Percentiles rank a stretch among this genome's conserved stretches.
Conservation (phyloP, 78 protist species). For the Pigoraptor vietnamica region DNA sequence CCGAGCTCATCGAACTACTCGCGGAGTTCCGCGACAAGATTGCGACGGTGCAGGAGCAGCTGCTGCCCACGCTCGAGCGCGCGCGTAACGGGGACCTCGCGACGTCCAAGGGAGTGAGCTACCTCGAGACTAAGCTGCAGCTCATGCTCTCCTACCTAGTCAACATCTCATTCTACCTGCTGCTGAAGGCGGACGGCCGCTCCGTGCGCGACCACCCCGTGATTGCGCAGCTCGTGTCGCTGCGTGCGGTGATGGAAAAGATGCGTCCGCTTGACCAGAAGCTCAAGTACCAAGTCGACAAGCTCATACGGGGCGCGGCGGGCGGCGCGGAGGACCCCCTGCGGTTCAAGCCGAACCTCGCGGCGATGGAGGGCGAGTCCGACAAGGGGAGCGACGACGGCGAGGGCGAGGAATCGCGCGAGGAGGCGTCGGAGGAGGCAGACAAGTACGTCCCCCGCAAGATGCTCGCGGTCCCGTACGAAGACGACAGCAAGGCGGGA, state of each 20-base stretch:
- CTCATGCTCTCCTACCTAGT: conserved; percentile 77
- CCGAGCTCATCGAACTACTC: conserved; percentile 26
- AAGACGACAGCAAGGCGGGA: neutral
- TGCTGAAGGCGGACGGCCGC: conserved; percentile 68
- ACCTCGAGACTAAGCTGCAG: conserved; percentile 56
- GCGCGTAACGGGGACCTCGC: conserved; percentile 34
- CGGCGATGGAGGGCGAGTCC: neutral
- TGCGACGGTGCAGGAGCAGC: conserved; percentile 17
- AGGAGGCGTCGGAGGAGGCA: neutral
- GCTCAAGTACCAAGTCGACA: conserved; percentile 40
- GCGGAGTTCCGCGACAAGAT: conserved; percentile 24
- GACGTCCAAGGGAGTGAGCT: conserved; percentile 50
- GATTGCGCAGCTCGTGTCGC: conserved; percentile 57
- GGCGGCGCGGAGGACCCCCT: neutral
- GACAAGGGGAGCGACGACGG: neutral
- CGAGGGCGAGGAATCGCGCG: neutral
- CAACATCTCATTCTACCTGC: conserved; percentile 68
- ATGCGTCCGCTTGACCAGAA: conserved; percentile 59
- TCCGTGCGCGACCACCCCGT: conserved; percentile 82
- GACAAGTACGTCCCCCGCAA: neutral
- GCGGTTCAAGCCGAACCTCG: neutral
- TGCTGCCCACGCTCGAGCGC: conserved; percentile 35
- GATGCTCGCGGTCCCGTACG: neutral
- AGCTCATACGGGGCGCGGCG: conserved; percentile 22
- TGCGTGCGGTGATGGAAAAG: conserved; percentile 65